Base-by-base conservation (phyloP, 2,329 filamentous ascomycete genomes). In the Colletotrichum eremochloae region DNA sequence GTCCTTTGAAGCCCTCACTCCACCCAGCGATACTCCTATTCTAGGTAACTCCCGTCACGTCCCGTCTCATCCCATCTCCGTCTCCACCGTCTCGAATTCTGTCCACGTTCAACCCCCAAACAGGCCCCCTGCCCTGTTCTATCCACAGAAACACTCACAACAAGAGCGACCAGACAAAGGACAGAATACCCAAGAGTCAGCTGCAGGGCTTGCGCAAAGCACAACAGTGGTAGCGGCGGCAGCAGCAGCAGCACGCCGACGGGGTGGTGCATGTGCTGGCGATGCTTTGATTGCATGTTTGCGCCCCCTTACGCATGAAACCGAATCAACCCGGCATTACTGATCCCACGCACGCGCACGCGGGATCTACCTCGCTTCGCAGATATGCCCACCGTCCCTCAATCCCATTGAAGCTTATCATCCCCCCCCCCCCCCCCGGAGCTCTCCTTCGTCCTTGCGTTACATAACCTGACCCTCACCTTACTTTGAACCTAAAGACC, bases 261-360 rank as follows among this genome's bases (percentile, higher is more conserved):
- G 20, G 56, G 56, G 50, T 20, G 46, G 36, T 67, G 68, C 68
- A 63, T 71, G 50, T 63, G 57, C 56, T 71, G 68, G 50, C 53
- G 69, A 60, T 68, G 65, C 65, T 72, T 72, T 48, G 65, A 58
- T 58, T 72, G 60, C 69, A 48, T 72, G 57, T 72, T 38, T 63
- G 60, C 65, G 63, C 58, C 69, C 69, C 44, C 60, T 52, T 68
- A 69, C 69, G 66, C 53, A 72, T 72, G 69, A 72, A 72, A 69
- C 69, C 65, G 46, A 60, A 57, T 55, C 65, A 46, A 55, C 24
- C 60, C 60, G 53, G 58, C 60, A 40, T 66, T 48, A 24, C 9
- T 9, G 5, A 42, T 53, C 40, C 66, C 58, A 60, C 60, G 57
- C 58, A 52, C 50, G 56, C 57, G 57, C 68, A 58, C 53, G 57